Evolutionary conservation across 1,284 basidiomycete species (phyloP), one percentile per base, ranked within the genome.

Genomic region (Limonomyces culmigenus): DNA sequence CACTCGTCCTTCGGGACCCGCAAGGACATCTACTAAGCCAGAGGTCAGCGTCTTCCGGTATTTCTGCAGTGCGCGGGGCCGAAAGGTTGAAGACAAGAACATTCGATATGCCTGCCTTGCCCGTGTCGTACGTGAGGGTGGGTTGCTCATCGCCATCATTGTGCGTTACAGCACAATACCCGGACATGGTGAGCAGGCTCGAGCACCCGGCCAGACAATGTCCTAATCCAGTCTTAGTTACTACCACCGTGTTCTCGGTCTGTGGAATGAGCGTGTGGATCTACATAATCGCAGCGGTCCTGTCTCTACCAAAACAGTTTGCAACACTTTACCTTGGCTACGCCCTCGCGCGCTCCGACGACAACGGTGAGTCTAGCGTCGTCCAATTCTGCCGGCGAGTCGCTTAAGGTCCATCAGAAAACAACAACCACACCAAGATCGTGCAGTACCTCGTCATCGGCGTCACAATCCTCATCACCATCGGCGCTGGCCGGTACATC

Each of bases 261-360:
- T 74, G 71, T 40, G 74, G 74, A 13, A 74, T 77, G 67, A 56
- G 58, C 39, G 60, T 80, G 38, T 61, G 63, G 47, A 53, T 68
- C 29, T 78, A 76, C 48, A 51, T 61, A 16, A 34, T 70, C 2
- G 74, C 75, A 10, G 70, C 73, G 1, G 41, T 75, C 30, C 47
- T 78, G 16, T 72, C 72, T 11, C 49, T 76, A 32, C 78, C 78
- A 0, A 79, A 80, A 45, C 60, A 70, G 46, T 59, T 74, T 34
- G 59, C 67, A 19, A 63, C 65, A 3, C 70, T 75, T 18, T 75
- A 73, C 44, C 59, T 73, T 16, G 74, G 73, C 16, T 54, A 55
- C 5, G 37, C 60, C 29, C 35, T 62, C 34, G 58, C 59, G 38
- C 41, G 39, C n/a, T 18, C 37, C 4, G 42, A 46, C 16, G 44